A percentile compares a stretch with the other conserved stretches of the same genome.
These are phyloP conservation scores for Diaporthe vexans DNA, from an alignment of 2,329 filamentous ascomycete species.

Conservation along the genomic window DNA sequence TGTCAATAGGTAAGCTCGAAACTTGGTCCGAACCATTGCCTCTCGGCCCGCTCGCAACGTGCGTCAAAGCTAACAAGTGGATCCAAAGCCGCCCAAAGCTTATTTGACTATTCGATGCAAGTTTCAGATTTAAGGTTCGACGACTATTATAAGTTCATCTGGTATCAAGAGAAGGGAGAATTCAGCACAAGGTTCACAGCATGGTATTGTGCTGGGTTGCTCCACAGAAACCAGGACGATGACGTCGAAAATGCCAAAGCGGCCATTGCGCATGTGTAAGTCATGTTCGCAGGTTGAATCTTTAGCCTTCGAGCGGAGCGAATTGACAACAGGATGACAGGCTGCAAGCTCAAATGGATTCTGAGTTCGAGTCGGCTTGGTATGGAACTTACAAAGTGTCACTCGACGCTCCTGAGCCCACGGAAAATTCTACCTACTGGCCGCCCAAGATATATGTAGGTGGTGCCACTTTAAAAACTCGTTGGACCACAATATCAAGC, in stretches of 20 bases:
- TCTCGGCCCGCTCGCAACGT: background rate
- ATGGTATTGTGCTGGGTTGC: slow-evolving; percentile 56
- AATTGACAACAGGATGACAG: background rate
- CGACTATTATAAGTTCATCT: slow-evolving; percentile 57
- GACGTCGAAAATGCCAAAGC: slow-evolving; percentile 54
- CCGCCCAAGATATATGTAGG: slow-evolving; percentile 52
- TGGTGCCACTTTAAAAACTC: background rate
- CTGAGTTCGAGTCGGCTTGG: slow-evolving; percentile 56
- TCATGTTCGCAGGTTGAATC: background rate
- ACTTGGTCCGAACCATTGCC: background rate
- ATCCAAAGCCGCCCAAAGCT: slow-evolving; percentile 50
- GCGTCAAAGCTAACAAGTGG: background rate
- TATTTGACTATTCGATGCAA: slow-evolving; percentile 57
- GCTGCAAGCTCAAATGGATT: slow-evolving; percentile 50
- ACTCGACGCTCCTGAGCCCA: slow-evolving; percentile 56
- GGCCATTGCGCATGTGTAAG: slow-evolving; percentile 53
- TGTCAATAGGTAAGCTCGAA: slow-evolving; percentile 32
- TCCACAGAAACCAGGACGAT: slow-evolving; percentile 52
- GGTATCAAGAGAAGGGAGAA: slow-evolving; percentile 57
- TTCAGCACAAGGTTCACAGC: slow-evolving; percentile 60
- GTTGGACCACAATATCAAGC: background rate
- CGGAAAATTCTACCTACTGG: slow-evolving; percentile 50
- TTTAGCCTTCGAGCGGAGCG: too few relatives aligned
- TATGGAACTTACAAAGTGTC: slow-evolving; percentile 58
- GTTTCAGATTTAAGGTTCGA: slow-evolving; percentile 57